Conservation (phyloP, 805 yeast genomes). For the Saturnispora gosingensis region DNA sequence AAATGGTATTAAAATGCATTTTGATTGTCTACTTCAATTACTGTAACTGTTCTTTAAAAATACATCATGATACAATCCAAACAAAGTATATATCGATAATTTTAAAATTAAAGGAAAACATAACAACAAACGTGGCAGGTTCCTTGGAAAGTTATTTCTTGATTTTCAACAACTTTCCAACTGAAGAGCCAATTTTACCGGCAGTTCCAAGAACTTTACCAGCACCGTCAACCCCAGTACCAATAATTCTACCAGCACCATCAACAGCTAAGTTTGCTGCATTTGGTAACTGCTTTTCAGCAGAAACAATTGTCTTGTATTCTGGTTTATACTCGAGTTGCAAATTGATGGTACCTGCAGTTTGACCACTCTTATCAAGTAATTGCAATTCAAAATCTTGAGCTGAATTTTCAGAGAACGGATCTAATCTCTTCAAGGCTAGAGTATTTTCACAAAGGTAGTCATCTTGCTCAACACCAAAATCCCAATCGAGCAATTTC, state of each 20-base stretch:
- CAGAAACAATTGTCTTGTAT: conserved; percentile 37
- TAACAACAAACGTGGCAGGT: not conserved
- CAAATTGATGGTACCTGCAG: conserved; percentile 58
- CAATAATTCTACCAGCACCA: conserved; percentile 38
- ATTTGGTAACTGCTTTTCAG: conserved; percentile 34
- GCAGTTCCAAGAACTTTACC: conserved; percentile 34
- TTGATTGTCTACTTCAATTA: not conserved
- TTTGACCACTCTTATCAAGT: conserved; percentile 39
- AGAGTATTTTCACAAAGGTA: conserved; percentile 57
- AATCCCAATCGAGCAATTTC: conserved; percentile 82
- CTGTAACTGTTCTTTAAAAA: not conserved
- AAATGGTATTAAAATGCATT: not conserved
- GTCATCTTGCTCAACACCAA: conserved; percentile 83
- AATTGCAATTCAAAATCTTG: conserved; percentile 41
- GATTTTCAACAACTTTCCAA: conserved; percentile 23
- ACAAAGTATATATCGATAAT: not conserved
- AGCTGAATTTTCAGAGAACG: conserved; percentile 36
- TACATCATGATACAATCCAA: not conserved
- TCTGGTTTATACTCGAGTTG: conserved; percentile 60
- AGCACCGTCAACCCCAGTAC: conserved; percentile 33
- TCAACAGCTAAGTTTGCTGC: conserved; percentile 33
- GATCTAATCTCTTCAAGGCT: conserved; percentile 51
- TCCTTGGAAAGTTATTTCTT: conserved; percentile 12
- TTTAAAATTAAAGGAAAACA: not conserved
- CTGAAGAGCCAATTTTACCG: conserved; percentile 40